Evolutionary conservation across 2,329 filamentous ascomycete genomes (phyloP).

Genomic region (Aspergillus sp.): DNA sequence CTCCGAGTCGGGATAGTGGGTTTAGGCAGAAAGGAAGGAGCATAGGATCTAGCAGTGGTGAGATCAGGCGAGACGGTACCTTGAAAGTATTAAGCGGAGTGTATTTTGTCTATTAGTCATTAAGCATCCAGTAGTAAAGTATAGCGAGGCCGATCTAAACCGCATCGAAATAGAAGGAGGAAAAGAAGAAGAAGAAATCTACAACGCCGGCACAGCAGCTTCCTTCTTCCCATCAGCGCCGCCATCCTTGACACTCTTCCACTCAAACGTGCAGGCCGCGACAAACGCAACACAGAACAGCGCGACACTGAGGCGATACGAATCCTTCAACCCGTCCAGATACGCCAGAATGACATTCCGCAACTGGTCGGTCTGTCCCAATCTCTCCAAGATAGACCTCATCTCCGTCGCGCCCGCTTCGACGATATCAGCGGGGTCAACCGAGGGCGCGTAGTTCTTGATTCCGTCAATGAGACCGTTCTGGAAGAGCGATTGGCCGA

Average conservation of each 20-base stretch:
- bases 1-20: no score
- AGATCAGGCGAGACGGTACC: no score
- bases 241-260: slow-evolving; percentile 18
- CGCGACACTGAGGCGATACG: slow-evolving; percentile 15
- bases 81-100: not conserved
- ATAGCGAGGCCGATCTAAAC: not conserved
- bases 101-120: not conserved
- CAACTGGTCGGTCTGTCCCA: slow-evolving; percentile 8
- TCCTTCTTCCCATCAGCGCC: slow-evolving; percentile 13
- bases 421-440: slow-evolving; percentile 4
- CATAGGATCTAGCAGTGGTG: no score
- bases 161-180: not conserved
- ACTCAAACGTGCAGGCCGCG: slow-evolving; percentile 13
- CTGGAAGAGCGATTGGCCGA: slow-evolving; percentile 57
- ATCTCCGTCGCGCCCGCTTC: slow-evolving; percentile 14
- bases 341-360: slow-evolving; percentile 13
- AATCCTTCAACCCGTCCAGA: not conserved
- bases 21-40: no score
- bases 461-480: slow-evolving; percentile 51
- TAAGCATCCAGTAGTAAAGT: not conserved
- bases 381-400: not conserved
- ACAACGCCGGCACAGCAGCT: slow-evolving; percentile 8
- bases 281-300: slow-evolving; percentile 12
- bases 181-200: not conserved
- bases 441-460: not conserved